These are phyloP conservation scores for Annulohypoxylon maeteangense DNA, from an alignment of 495 filamentous ascomycete species.

Conservation along the genomic window DNA sequence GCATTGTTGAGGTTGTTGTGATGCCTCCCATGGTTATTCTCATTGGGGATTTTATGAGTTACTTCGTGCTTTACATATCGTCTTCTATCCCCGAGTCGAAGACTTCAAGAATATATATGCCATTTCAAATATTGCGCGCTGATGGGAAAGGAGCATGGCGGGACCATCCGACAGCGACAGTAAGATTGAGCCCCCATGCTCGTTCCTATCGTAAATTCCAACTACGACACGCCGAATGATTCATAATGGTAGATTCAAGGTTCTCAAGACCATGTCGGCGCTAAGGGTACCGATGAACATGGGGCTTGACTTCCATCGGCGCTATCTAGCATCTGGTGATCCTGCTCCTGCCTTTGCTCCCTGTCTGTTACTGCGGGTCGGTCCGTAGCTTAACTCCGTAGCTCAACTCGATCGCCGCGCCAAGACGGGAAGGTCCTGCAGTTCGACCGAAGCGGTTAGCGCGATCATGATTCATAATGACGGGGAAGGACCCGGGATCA, in stretches of 20 bases:
- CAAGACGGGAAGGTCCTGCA: neutral
- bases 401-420: neutral
- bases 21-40: neutral
- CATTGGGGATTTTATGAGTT: neutral
- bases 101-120: too few relatives aligned
- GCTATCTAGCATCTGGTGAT: constrained; percentile 2
- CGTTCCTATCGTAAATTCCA: neutral
- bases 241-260: neutral
- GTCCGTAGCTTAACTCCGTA: too few relatives aligned
- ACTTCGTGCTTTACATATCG: neutral
- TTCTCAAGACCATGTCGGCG: neutral
- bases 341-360: neutral
- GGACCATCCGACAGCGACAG: neutral
- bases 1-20: neutral
- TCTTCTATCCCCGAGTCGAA: neutral
- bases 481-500: neutral
- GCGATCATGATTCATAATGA: constrained; percentile 39
- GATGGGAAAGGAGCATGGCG: neutral
- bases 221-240: neutral
- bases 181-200: neutral
- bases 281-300: neutral
- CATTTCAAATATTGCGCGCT: too few relatives aligned
- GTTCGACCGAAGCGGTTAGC: neutral
- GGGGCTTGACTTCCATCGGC: neutral
- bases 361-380: neutral